phyloP scores from a whole-genome alignment of 495 filamentous ascomycete genomes.

The Penicillium simplicissimum region DNA sequence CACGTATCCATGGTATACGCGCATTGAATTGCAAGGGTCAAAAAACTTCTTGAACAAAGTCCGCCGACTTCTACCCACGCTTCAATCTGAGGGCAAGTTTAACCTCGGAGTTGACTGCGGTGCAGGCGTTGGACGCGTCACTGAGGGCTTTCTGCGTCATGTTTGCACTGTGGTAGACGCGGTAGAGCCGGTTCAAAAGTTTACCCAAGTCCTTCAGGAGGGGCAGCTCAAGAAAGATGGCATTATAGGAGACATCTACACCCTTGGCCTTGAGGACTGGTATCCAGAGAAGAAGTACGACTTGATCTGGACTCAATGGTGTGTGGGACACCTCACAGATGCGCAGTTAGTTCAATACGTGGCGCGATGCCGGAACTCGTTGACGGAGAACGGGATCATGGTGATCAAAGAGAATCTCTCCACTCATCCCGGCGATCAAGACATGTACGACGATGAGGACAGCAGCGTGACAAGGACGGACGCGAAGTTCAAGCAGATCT shows the following conservation, averaged over 20 bases:
- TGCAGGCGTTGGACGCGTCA: slow-evolving; percentile 64
- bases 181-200: slow-evolving; percentile 60
- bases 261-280: slow-evolving; percentile 77
- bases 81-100: slow-evolving; percentile 31
- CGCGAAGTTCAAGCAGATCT: slow-evolving; percentile 66
- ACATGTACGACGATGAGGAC: slow-evolving; percentile 77
- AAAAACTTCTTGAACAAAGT: slow-evolving; percentile 76
- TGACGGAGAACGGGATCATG: slow-evolving; percentile 57
- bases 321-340: slow-evolving; percentile 88
- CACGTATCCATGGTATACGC: slow-evolving; percentile 70
- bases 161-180: slow-evolving; percentile 57
- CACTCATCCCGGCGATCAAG: slow-evolving; percentile 51
- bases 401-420: slow-evolving; percentile 89
- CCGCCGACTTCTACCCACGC: slow-evolving; percentile 43
- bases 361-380: slow-evolving; percentile 54
- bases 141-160: slow-evolving; percentile 54
- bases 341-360: slow-evolving; percentile 69
- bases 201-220: slow-evolving; percentile 38
- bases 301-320: slow-evolving; percentile 81
- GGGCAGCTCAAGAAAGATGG: slow-evolving; percentile 33
- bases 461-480: slow-evolving; percentile 80
- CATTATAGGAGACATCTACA: slow-evolving; percentile 64
- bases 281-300: slow-evolving; percentile 57
- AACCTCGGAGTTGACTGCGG: slow-evolving; percentile 57
- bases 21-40: slow-evolving; percentile 76